Percentiles rank a stretch among this genome's conserved stretches.
Conservation (phyloP, 208 protist genomes). For the Tritrichomonas musculus region DNA sequence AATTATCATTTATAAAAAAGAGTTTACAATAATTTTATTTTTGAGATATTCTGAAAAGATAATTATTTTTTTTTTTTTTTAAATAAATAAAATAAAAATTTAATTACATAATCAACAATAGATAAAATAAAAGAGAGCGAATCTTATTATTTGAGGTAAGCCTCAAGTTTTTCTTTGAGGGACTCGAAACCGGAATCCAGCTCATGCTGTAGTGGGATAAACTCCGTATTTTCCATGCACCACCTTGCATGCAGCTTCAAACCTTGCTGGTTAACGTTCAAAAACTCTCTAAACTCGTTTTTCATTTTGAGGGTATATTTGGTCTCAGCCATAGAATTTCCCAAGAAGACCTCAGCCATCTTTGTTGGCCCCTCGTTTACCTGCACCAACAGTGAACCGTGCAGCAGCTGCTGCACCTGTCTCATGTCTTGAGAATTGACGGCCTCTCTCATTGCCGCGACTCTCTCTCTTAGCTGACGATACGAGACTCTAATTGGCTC, state of each 20-base stretch:
- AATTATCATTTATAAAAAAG: too few species aligned
- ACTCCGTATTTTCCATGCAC: background rate
- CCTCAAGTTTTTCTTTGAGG: background rate
- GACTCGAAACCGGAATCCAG: background rate
- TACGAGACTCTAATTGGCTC: background rate
- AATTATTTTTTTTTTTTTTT: too few species aligned
- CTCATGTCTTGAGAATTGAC: background rate
- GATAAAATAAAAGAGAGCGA: too few species aligned
- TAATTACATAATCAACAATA: too few species aligned
- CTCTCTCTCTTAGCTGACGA: background rate
- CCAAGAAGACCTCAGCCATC: background rate
- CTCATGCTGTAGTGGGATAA: background rate
- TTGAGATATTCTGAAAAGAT: too few species aligned
- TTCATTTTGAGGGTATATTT: background rate
- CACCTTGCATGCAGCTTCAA: background rate
- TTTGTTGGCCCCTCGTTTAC: slow-evolving; percentile 9
- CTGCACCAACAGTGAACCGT: slow-evolving; percentile 1
- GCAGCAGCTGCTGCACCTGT: background rate
- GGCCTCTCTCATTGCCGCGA: background rate
- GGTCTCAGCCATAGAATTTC: background rate
- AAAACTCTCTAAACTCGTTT: background rate
- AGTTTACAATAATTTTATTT: too few species aligned
- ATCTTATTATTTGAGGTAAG: background rate
- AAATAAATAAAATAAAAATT: too few species aligned
- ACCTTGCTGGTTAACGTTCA: background rate